Base-by-base conservation (phyloP, 805 yeast genomes). In the Schwanniomyces polymorphus region DNA sequence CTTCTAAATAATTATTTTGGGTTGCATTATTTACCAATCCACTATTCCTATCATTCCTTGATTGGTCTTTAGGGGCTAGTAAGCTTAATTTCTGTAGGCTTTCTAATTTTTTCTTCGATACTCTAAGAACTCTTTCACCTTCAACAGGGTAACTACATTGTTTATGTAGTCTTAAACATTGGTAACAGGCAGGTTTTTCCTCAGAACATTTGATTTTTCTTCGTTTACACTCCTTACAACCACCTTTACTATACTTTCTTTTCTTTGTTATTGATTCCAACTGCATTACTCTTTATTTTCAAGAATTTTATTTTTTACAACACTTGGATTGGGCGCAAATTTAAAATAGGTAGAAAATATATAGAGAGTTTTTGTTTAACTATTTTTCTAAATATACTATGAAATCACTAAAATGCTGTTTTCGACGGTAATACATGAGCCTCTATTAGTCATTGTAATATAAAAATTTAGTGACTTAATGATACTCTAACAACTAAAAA, bases 171-270 rank as follows among this genome's bases (percentile, higher is more conserved):
- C 70, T 56, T 5, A 56, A 54, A 50, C 74, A 68, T 45, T 64
- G 70, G 61, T 68, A 60, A 48, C 75, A 70, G 44, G 43, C 52
- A 37, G 63, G 70, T 47, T 57, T 67, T 27, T 46, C 61, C 53
- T 70, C 75, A 37, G 68, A 72, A 41, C 75, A 70, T 48, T 73
- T 73, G 43, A 73, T 72, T 48, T 73, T 74, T 43, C 75, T 61
- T 23, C 75, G 59, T 48, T 72, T 73, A 52, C 78, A 74, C 47
- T 70, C 75, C 14, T 63, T 52, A 51, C 78, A 74, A 3, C 78
- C 78, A 14, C 61, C 63, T 45, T 65, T 64, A 52, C 63, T 60
- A 51, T 67, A 67, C 44, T 57, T 48, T 14, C 51, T 48, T 31
- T 44, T 48, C 5, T n/a, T 7, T 25, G 23, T 41, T n/a, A 10